Evolutionary conservation across 306 rosid species (phyloP).

Genomic region (Vigna trinervia): DNA sequence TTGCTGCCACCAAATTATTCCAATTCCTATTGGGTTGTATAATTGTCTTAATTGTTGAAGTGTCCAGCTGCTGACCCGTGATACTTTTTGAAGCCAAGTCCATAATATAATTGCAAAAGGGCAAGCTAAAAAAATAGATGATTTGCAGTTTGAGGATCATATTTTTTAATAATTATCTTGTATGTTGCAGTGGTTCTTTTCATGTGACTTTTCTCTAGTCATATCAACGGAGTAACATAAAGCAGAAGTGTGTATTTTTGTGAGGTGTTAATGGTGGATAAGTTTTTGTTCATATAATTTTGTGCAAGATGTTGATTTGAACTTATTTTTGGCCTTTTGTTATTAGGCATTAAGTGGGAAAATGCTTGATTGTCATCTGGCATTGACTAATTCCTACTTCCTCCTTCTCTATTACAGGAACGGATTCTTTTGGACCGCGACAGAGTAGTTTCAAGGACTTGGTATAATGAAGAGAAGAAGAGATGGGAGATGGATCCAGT

Average conservation of each 20-base stretch:
- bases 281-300: constrained; percentile 10
- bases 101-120: too few species aligned
- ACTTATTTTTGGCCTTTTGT: background rate
- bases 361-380: constrained; percentile 20
- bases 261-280: constrained; percentile 16
- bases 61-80: too few species aligned
- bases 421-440: constrained; percentile 84
- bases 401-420: constrained; percentile 64
- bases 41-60: too few species aligned
- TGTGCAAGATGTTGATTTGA: constrained; percentile 32
- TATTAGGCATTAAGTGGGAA: background rate
- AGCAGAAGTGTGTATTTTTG: background rate
- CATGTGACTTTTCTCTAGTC: background rate
- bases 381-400: constrained; percentile 32
- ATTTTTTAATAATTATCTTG: background rate
- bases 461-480: constrained; percentile 84
- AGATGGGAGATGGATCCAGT: constrained; percentile 96
- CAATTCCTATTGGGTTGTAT: too few species aligned
- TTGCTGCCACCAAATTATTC: too few species aligned
- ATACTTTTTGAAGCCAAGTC: too few species aligned
- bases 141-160: too few species aligned
- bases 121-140: too few species aligned
- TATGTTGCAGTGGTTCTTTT: background rate
- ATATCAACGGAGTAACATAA: background rate
- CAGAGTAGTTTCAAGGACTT: constrained; percentile 82